A percentile compares a stretch with the other conserved stretches of the same genome.
Conservation (phyloP, 805 yeast genomes). For the Metschnikowia aberdeeniae region DNA sequence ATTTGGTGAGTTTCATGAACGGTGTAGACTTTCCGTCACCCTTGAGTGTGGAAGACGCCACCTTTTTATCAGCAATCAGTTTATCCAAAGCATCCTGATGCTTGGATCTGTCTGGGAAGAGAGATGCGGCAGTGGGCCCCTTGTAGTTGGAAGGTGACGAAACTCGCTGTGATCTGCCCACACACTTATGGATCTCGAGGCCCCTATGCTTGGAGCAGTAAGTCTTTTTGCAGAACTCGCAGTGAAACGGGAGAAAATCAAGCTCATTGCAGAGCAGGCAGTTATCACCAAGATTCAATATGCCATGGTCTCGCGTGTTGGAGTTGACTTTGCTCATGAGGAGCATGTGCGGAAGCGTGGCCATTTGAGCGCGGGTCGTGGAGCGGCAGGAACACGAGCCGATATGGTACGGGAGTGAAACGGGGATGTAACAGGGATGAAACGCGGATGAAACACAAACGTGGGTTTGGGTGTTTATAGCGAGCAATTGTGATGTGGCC, state of each 20-base stretch:
- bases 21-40: constrained; percentile 11
- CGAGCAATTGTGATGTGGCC: not conserved
- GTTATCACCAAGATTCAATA: constrained; percentile 56
- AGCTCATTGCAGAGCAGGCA: constrained; percentile 49
- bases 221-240: constrained; percentile 43
- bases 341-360: constrained; percentile 12
- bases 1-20: constrained; percentile 16
- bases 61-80: constrained; percentile 10
- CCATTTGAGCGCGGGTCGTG: constrained; percentile 6
- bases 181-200: constrained; percentile 31
- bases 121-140: constrained; percentile 40
- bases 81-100: constrained; percentile 35
- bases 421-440: too few species aligned
- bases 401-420: too few species aligned
- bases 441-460: too few species aligned
- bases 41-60: constrained; percentile 21
- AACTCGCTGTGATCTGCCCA: constrained; percentile 16
- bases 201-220: constrained; percentile 51
- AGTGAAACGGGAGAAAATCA: constrained; percentile 57
- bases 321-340: constrained; percentile 22
- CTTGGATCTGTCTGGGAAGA: constrained; percentile 50
- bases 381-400: not conserved
- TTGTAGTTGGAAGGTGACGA: constrained; percentile 10
- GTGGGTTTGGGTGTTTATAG: not conserved
- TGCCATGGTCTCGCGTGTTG: constrained; percentile 27